phyloP scores from a whole-genome alignment of 768 basidiomycete genomes.

The Calocybe cyanea region DNA sequence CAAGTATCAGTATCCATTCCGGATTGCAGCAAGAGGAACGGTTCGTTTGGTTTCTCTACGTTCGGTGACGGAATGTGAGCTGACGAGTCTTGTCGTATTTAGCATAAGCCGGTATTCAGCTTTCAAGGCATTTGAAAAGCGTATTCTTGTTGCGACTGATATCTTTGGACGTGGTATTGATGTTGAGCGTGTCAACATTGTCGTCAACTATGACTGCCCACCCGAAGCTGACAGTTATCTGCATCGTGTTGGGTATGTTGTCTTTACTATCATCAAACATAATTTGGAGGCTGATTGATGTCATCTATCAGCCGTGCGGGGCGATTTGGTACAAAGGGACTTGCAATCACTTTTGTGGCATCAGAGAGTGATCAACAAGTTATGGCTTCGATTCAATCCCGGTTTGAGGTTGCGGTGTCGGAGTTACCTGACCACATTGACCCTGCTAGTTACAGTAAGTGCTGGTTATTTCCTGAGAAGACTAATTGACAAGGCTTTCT shows the following conservation, averaged over 20 bases:
- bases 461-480: neutral
- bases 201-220: slow-evolving; percentile 98
- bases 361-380: slow-evolving; percentile 92
- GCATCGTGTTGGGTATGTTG: slow-evolving; percentile 89
- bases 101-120: slow-evolving; percentile 95
- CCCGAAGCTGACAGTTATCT: slow-evolving; percentile 97
- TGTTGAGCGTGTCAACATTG: slow-evolving; percentile 99
- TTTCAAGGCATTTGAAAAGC: slow-evolving; percentile 99
- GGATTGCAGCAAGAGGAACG: slow-evolving; percentile 94
- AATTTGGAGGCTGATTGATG: neutral
- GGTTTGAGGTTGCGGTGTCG: slow-evolving; percentile 97
- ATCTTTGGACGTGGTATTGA: slow-evolving; percentile 99
- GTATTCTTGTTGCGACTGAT: slow-evolving; percentile 97
- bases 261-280: neutral
- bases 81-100: slow-evolving; percentile 10
- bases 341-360: slow-evolving; percentile 95
- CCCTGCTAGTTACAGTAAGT: slow-evolving; percentile 92
- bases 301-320: slow-evolving; percentile 75
- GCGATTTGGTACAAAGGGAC: slow-evolving; percentile 98
- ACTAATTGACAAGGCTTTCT: neutral
- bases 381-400: slow-evolving; percentile 89
- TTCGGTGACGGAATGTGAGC: neutral
- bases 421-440: slow-evolving; percentile 94
- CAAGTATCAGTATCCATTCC: slow-evolving; percentile 96
- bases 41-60: slow-evolving; percentile 41